Evolutionary conservation across 2,329 filamentous ascomycete genomes (phyloP), one percentile per base, ranked within the genome.

Genomic region (Aspergillus sp.): DNA sequence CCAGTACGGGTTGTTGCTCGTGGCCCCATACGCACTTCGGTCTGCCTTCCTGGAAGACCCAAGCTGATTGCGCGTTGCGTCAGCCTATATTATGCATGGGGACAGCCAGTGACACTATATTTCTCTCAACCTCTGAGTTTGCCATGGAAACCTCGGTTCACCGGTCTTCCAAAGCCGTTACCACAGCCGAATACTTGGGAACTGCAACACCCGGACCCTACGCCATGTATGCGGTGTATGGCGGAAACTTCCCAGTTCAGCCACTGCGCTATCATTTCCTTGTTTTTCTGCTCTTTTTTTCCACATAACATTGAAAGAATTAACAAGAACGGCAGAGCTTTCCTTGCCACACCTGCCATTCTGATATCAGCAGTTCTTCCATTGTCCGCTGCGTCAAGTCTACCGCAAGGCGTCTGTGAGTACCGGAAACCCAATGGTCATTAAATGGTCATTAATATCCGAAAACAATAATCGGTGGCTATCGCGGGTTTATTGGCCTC

Each of bases 111-210:
- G 45, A 6, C 45, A 9, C 17, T 18, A 13, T 36, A 18, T 34
- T 18, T n/a, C 17, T 30, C 18, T 30, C 11, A 5, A 20, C 15
- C 9, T 7, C 17, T n/a, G 15, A 15, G n/a, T n/a, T 39, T 17
- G 22, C 15, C 26, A 20, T 48, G 60, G 15, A 53, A 62, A 3
- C 36, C 60, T n/a, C 56, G 65, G 58, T 66, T 12, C 69, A 72
- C 30, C 70, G 71, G 4, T 72, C 72, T 59, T 74, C 71, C 18
- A 12, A 41, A 11, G 5, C 36, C 3, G 17, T 17, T 32, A 36
- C 12, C n/a, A 17, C 17, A 20, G 30, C 15, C 11, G 30, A 9
- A 15, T 48, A 15, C 2, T 22, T 24, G 36, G 38, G 8, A 34
- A 34, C 32, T 13, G 30, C 30, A 15, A 9, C 26, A 9, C 18